Evolutionary conservation across 2,329 filamentous ascomycete genomes (phyloP), one percentile per base, ranked within the genome.

Genomic region (Bipolaris oryzae): DNA sequence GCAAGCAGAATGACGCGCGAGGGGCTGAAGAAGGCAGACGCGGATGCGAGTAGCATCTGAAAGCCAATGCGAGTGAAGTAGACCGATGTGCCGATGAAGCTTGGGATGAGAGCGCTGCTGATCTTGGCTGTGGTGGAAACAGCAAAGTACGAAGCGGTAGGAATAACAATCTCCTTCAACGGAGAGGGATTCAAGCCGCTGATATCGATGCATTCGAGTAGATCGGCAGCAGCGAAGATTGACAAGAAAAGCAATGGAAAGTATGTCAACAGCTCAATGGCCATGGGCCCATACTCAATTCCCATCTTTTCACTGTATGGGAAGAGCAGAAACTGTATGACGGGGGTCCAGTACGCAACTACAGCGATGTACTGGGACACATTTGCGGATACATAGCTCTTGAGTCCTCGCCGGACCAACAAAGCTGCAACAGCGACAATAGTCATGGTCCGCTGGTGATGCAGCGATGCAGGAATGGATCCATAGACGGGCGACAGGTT

Each of bases 401-500:
- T 78, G 35, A 90, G 71, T 11, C 82, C 78, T 45, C 88, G 73
- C 70, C 90, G 90, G 23, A 84, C 82, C 7, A 90, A 83, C 84
- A 91, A 91, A 33, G 91, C 92, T 15, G 87, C 75, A 60, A 92
- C 88, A 58, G 87, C 86, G 25, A 86, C 87, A 3, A 84, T 79
- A 66, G 87, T 87, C 60, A 92, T 58, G 87, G 82, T 71, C 85
- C 72, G 84, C 49, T 82, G 78, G 74, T 97, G 94, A 74, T 88
- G 89, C 63, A 89, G 81, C 1, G 85, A 84, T 0, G 92, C 82
- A 1, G 94, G 90, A 35, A 96, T 90, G 15, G 88, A 87, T 50
- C 95, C 95, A 76, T 96, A 98, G 10, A 96, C 89, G 1, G 95
- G 95, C 18, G 92, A 90, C 33, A 98, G 81, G 37, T 85, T 88